Percentiles rank a stretch among this genome's conserved stretches.
Evolutionary conservation across 1,284 basidiomycete species (phyloP).

Genomic region (Coniferiporia sulphurascens): DNA sequence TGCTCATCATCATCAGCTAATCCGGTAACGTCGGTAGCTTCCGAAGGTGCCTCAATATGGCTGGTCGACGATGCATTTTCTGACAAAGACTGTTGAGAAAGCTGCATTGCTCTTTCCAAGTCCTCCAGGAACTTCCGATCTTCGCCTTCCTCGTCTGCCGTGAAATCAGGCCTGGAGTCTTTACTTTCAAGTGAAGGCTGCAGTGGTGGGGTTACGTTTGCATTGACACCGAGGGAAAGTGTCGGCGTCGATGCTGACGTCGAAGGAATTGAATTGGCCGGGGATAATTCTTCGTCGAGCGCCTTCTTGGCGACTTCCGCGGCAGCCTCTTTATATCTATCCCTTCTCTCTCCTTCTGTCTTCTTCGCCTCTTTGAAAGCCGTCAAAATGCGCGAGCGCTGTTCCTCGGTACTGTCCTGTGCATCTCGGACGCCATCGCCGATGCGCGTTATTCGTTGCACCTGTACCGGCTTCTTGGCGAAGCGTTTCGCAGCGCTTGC

Average conservation of each 20-base stretch:
- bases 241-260: background rate
- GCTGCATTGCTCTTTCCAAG: slow-evolving; percentile 32
- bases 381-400: slow-evolving; percentile 33
- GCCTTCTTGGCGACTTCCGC: slow-evolving; percentile 19
- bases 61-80: background rate
- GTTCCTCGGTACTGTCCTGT: slow-evolving; percentile 27
- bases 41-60: background rate
- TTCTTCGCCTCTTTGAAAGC: slow-evolving; percentile 35
- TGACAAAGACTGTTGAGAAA: slow-evolving; percentile 26
- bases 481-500: slow-evolving; percentile 31
- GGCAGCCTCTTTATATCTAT: slow-evolving; percentile 31
- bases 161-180: background rate
- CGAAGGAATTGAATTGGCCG: background rate
- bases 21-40: background rate
- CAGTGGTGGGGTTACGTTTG: background rate
- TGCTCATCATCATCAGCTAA: background rate
- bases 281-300: slow-evolving; percentile 1
- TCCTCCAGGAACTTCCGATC: slow-evolving; percentile 32
- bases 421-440: slow-evolving; percentile 36
- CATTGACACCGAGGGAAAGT: background rate
- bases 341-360: slow-evolving; percentile 28
- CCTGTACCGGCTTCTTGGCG: slow-evolving; percentile 28
- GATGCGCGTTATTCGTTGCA: slow-evolving; percentile 32
- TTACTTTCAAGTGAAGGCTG: background rate
- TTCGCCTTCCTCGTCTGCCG: slow-evolving; percentile 16